Evolutionary conservation across 2,329 filamentous ascomycete genomes (phyloP), one percentile per base, ranked within the genome.

Genomic region (Akanthomyces muscarius): DNA sequence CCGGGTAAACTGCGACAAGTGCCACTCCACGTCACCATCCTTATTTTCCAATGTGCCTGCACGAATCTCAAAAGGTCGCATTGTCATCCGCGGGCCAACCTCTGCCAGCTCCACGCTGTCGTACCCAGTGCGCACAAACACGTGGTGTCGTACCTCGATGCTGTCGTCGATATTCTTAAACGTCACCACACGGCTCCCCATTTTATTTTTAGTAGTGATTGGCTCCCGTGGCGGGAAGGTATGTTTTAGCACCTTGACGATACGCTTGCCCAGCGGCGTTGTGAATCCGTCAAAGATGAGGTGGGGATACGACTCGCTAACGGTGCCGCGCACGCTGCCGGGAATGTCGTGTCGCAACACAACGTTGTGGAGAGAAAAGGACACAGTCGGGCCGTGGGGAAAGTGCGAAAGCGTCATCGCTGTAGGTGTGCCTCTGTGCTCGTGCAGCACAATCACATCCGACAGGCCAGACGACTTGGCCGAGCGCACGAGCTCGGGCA

Each of bases 21-120:
- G 90, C 95, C 95, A 99, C 77, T 99, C 95, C 5, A 96, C 87
- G 76, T 99, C 95, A 4, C 94, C 94, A 68, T 96, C 91, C 75
- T 96, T 96, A 71, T 93, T 96, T 73, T 98, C 95, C 65, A 97
- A 80, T 4, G 94, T 96, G 18, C 95, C 94, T 60, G 89, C 89
- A 53, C 93, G 84, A 65, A 99, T 97, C 78, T 98, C 92, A 72
- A 98, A 99, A 60, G 92, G 80, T 68, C 92, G 84, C 92, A 98
- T 95, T n/a, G 92, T 97, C 91, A 98, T 97, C 63, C 95, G 84
- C 1, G 95, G 95, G 0, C 94, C 92, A 57, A 96, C 92, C 74
- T 97, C 92, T 16, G 90, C 89, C 69, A 97, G 77, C 75, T 96
- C 92, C 3, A 98, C 91, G 64, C 89, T 91, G 72, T 96, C 88